These are phyloP conservation scores for Colletotrichum noveboracense DNA, from an alignment of 2,329 filamentous ascomycete species.

Conservation along the genomic window DNA sequence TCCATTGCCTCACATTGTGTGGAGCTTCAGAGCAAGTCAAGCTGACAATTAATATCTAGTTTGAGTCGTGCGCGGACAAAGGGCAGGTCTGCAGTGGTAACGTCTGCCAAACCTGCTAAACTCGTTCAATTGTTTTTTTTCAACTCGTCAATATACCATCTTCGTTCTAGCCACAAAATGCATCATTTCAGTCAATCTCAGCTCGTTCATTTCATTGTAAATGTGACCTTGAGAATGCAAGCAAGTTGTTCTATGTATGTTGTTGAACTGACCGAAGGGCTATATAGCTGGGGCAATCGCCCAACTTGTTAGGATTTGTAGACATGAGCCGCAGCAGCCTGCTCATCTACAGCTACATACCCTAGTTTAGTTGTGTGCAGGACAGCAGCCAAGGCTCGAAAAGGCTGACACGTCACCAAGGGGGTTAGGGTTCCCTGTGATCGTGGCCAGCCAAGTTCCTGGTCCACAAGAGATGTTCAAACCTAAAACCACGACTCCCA, in stretches of 20 bases:
- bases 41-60: not conserved
- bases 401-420: not conserved
- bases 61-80: not conserved
- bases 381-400: not conserved
- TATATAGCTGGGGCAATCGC: rapidly evolving
- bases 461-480: not conserved
- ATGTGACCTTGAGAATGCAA: not conserved
- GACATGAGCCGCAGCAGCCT: not conserved
- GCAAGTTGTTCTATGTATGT: not conserved
- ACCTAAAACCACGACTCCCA: not conserved
- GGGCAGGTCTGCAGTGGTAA: not conserved
- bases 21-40: not conserved
- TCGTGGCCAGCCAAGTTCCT: not conserved
- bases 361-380: rapidly evolving
- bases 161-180: not conserved
- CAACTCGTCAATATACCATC: not conserved
- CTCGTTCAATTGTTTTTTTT: not conserved
- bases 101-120: not conserved
- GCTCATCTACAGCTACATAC: not conserved
- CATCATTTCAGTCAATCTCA: not conserved
- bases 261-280: too few relatives aligned
- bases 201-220: not conserved
- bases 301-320: not conserved
- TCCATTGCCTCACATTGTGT: not conserved
- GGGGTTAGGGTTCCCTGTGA: not conserved